Base-by-base conservation (phyloP, 352 stramenopile genomes). In the Phytopythium cucurbitacearum region DNA sequence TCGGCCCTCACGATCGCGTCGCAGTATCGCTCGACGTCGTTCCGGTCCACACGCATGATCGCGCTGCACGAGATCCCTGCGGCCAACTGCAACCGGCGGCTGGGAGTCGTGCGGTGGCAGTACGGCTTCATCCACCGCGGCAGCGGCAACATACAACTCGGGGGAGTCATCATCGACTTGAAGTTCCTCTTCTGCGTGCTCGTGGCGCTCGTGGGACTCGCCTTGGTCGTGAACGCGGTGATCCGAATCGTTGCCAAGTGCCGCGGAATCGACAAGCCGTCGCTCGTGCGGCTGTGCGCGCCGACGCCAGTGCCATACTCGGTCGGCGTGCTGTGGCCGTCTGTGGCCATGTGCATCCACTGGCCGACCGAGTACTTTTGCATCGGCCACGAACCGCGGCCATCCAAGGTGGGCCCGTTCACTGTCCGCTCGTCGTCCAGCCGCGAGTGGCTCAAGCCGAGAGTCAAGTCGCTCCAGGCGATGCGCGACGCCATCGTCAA, bases 351-450 rank as follows among this genome's bases (percentile, higher is more conserved):
- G 53, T 74, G 62, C 11, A 56, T 69, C 1, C 56, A 67, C 33
- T 71, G 66, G 66, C 64, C 59, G 4, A 61, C 53, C 13, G 63
- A 75, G 28, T 71, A 64, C 32, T 75, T 60, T 36, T 71, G 60
- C 45, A 61, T 71, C 28, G 50, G 51, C 46, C 59, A 60, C 44
- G 32, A 51, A n/a, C 12, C 33, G 5, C 13, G 13, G 13, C 28
- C 28, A 11, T 48, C 43, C 21, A 36, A 51, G 45, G n/a, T 51
- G 10, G 32, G 4, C 3, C 21, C 8, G 7, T 2, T 28, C 5
- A 28, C 39, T 13, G 10, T 13, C 6, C 10, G 10, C 10, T 0
- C 39, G 15, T 5, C 10, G 4, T 5, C 39, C 11, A 16, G n/a
- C n/a, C 4, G 6, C 40, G 40, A 11, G 13, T 11, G 5, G 21